Evolutionary conservation across 2,329 filamentous ascomycete genomes (phyloP).

Genomic region (Aspergillaceae sp.): DNA sequence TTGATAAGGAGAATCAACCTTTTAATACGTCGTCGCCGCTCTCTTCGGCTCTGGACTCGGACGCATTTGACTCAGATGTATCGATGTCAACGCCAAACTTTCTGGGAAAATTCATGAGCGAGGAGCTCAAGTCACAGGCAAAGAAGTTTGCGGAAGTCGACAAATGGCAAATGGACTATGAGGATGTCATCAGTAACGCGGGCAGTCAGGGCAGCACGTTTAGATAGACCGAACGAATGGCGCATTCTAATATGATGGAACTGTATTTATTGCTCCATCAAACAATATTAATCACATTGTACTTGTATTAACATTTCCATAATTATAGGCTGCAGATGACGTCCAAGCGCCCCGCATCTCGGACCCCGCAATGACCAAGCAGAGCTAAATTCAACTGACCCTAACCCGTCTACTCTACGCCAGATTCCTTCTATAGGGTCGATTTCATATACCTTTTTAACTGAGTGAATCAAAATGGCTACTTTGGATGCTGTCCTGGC

Average conservation of each 20-base stretch:
- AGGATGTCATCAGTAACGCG: slow-evolving; percentile 25
- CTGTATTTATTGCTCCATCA: too few relatives aligned
- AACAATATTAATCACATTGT: too few relatives aligned
- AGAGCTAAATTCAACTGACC: too few relatives aligned
- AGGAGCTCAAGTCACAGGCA: slow-evolving; percentile 28
- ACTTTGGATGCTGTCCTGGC: slow-evolving; percentile 35
- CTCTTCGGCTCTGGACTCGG: slow-evolving; percentile 26
- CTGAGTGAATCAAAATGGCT: not conserved
- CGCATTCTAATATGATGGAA: too few relatives aligned
- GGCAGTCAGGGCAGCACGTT: slow-evolving; percentile 17
- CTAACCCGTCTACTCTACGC: too few relatives aligned
- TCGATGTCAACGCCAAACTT: slow-evolving; percentile 4
- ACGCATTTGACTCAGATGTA: slow-evolving; percentile 19
- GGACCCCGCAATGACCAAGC: too few relatives aligned
- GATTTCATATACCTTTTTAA: too few relatives aligned
- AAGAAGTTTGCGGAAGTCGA: slow-evolving; percentile 36
- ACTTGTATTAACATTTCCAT: too few relatives aligned
- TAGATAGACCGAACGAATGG: slow-evolving; percentile 4
- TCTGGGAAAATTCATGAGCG: slow-evolving; percentile 20
- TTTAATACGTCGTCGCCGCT: slow-evolving; percentile 21
- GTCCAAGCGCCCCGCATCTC: too few relatives aligned
- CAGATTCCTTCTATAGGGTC: too few relatives aligned
- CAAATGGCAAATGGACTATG: slow-evolving; percentile 37
- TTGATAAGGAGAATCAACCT: slow-evolving; percentile 25
- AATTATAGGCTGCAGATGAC: too few relatives aligned